phyloP scores from a whole-genome alignment of 331 rosid genomes.

The Pyrus hybrid region DNA sequence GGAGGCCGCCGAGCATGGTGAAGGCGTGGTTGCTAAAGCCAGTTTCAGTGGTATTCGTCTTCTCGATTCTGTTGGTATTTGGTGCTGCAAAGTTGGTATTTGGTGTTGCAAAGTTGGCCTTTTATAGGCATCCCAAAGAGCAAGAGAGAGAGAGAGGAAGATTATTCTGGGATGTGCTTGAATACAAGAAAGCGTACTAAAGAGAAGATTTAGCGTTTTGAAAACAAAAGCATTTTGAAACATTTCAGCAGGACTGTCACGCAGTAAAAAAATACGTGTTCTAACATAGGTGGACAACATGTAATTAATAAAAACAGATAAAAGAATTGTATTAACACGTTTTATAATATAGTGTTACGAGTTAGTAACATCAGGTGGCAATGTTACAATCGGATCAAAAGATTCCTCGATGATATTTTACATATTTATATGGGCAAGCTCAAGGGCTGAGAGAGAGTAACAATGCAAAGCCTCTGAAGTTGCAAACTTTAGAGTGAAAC shows the following conservation, averaged over 20 bases:
- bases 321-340: too few relatives aligned
- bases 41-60: background rate
- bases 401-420: too few relatives aligned
- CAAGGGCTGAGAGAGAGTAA: background rate
- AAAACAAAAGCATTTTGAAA: slow-evolving; percentile 11
- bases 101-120: background rate
- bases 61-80: background rate
- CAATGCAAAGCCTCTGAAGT: background rate
- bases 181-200: background rate
- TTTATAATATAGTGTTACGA: too few relatives aligned
- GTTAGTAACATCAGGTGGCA: too few relatives aligned
- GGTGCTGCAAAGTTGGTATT: slow-evolving; percentile 2
- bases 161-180: slow-evolving; percentile 9
- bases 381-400: background rate
- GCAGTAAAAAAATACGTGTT: too few relatives aligned
- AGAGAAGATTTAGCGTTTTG: slow-evolving; percentile 7
- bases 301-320: too few relatives aligned
- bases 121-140: slow-evolving; percentile 8
- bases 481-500: background rate
- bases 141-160: too few relatives aligned
- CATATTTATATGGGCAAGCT: background rate
- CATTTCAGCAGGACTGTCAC: background rate
- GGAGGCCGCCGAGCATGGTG: background rate
- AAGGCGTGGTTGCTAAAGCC: background rate
- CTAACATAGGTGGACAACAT: too few relatives aligned